A percentile compares a stretch with the other conserved stretches of the same genome.
phyloP scores from a whole-genome alignment of 2,329 filamentous ascomycete genomes.

The Fusarium sp. region DNA sequence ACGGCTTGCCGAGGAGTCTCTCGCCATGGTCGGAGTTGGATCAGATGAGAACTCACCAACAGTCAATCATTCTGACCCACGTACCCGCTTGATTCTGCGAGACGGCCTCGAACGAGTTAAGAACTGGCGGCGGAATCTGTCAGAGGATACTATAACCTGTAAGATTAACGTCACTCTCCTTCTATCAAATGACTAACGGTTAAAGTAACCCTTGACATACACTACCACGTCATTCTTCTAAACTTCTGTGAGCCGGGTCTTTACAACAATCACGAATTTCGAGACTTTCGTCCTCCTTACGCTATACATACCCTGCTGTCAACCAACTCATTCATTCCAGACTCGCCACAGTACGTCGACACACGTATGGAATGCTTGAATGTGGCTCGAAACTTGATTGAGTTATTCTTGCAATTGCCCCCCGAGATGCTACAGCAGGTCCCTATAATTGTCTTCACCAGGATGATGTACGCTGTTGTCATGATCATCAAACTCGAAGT shows the following conservation, averaged over 20 bases:
- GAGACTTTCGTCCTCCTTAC: slow-evolving; percentile 32
- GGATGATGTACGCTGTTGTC: slow-evolving; percentile 20
- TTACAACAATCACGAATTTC: slow-evolving; percentile 16
- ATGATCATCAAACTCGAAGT: slow-evolving; percentile 26
- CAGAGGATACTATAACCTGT: slow-evolving; percentile 23
- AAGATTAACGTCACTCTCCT: not conserved
- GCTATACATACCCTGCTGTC: slow-evolving; percentile 5
- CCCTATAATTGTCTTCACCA: slow-evolving; percentile 22
- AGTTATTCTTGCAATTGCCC: slow-evolving; percentile 1
- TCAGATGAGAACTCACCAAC: slow-evolving; percentile 2
- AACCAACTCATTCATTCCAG: not conserved
- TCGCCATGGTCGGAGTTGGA: slow-evolving; percentile 11
- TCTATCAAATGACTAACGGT: not conserved
- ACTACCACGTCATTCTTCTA: slow-evolving; percentile 28
- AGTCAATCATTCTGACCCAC: slow-evolving; percentile 17
- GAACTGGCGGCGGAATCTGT: slow-evolving; percentile 12
- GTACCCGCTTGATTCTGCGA: slow-evolving; percentile 16
- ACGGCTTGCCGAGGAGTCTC: slow-evolving; percentile 26
- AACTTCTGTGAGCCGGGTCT: slow-evolving; percentile 23
- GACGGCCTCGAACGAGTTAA: slow-evolving; percentile 6
- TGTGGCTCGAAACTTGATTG: slow-evolving; percentile 4
- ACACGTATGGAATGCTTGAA: slow-evolving; percentile 4
- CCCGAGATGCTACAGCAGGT: slow-evolving; percentile 4
- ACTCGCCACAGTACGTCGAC: slow-evolving; percentile 1
- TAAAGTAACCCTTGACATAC: slow-evolving; percentile 21